Conservation (phyloP, 2,329 filamentous ascomycete genomes). For the Scedosporium minutisporum region DNA sequence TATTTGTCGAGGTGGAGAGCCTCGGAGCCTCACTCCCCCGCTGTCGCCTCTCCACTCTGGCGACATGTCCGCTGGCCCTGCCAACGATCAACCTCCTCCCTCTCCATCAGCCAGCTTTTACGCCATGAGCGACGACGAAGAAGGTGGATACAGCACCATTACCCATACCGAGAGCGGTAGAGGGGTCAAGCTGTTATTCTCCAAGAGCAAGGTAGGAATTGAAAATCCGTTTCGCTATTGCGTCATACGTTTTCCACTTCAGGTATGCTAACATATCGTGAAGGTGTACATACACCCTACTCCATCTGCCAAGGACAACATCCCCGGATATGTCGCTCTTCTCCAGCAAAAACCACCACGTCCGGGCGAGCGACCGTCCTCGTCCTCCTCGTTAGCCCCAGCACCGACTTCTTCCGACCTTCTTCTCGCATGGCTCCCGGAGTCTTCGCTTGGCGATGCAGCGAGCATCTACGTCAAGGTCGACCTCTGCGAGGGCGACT, state of each 20-base stretch:
- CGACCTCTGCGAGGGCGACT: conserved; percentile 72
- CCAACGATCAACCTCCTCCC: conserved; percentile 27
- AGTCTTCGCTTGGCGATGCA: conserved; percentile 75
- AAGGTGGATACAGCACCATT: conserved; percentile 90
- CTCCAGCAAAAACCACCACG: conserved; percentile 70
- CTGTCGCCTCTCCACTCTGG: conserved; percentile 4
- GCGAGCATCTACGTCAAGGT: conserved; percentile 92
- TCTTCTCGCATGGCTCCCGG: conserved; percentile 87
- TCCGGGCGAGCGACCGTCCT: conserved; percentile 26
- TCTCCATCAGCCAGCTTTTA: conserved; percentile 87
- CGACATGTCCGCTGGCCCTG: conserved; percentile 13
- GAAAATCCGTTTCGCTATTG: background rate
- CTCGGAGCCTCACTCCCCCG: background rate
- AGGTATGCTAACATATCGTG: background rate
- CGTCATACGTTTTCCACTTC: conserved; percentile 1
- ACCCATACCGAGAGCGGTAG: conserved; percentile 65
- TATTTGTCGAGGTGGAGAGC: conserved; percentile 1
- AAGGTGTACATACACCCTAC: conserved; percentile 95
- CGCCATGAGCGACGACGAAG: conserved; percentile 92
- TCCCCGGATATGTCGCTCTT: conserved; percentile 84
- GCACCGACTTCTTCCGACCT: conserved; percentile 56
- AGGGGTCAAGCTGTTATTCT: conserved; percentile 88
- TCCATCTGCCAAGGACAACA: conserved; percentile 89
- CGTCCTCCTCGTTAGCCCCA: conserved; percentile 24
- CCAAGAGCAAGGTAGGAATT: conserved; percentile 77